Base-by-base conservation (phyloP, 371 early-diverging fungal species). In the Rhizopus microsporus region DNA sequence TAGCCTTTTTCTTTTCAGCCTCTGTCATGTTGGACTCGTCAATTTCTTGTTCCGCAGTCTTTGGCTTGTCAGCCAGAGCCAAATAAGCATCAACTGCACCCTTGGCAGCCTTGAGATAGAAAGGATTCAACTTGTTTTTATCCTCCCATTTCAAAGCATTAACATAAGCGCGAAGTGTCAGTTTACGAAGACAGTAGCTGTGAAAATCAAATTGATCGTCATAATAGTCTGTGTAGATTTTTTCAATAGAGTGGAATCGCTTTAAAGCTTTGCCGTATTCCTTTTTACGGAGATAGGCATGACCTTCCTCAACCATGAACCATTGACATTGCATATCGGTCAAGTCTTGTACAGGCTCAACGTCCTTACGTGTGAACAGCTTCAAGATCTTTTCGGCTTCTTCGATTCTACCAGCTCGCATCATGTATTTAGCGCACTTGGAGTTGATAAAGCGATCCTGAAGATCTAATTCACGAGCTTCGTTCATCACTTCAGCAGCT, bases 151-250 rank as follows among this genome's bases (percentile, higher is more conserved):
- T 72, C 23, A 98, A 71, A 39, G 93, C 77, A 17, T 84, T 85
- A 10, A 92, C 68, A 65, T 98, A 98, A 13, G 95, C 75, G 31
- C 94, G 85, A 35, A 97, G 63, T 30, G 97, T 94, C 56, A 82
- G 75, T 77, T 95, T 96, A 56, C 98, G 92, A 56, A 95, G 75
- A 61, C 88, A 90, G 71, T 97, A 98, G 33, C 85, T 79, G 67
- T 98, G 98, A 85, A 97, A 98, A 75, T 98, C 98, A 56, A 95
- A 93, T 74, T 97, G 96, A 62, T 96, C 97, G 61, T 95, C 96
- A 55, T 85, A 87, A 65, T 90, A 89, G 57, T 94, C 94, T 32
- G 60, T 68, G 65, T 93, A 96, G 65, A 90, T 82, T 72, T 87
- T 89, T 37, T 89, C 87, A 32, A 95, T 84, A 51, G 86, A 84